Evolutionary conservation across 768 basidiomycete genomes (phyloP).

Genomic region (Arthromyces matolae): DNA sequence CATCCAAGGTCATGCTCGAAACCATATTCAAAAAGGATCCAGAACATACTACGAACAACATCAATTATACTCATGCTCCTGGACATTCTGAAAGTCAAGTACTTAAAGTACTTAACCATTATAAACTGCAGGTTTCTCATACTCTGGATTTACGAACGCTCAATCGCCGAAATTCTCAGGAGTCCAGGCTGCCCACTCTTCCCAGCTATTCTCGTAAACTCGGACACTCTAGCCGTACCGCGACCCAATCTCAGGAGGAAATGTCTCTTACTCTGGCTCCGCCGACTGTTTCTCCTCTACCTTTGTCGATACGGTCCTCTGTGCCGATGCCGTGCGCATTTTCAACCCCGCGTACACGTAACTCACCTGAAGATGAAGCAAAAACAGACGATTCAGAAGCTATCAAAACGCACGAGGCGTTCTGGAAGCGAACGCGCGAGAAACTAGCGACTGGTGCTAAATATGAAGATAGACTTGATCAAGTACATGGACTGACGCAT

Average conservation of each 20-base stretch:
- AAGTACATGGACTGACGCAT: too few relatives aligned
- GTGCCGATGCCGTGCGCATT: not conserved
- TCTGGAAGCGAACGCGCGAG: conserved; percentile 14
- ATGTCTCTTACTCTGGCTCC: too few relatives aligned
- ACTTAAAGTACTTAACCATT: too few relatives aligned
- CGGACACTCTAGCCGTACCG: not conserved
- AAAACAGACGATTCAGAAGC: not conserved
- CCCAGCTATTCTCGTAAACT: not conserved
- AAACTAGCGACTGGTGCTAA: too few relatives aligned
- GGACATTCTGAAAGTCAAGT: too few relatives aligned
- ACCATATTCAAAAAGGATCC: too few relatives aligned
- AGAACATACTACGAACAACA: too few relatives aligned
- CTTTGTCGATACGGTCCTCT: too few relatives aligned
- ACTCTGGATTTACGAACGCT: not conserved
- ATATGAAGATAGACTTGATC: too few relatives aligned
- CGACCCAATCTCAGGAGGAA: not conserved
- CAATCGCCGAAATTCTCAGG: not conserved
- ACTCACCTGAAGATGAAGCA: not conserved
- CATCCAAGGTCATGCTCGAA: too few relatives aligned
- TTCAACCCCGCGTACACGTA: not conserved
- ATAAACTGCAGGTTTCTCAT: not conserved
- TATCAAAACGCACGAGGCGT: not conserved
- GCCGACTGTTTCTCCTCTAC: too few relatives aligned
- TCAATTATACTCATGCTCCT: too few relatives aligned
- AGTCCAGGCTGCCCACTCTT: not conserved